Evolutionary conservation across 1,139 yeast species (phyloP).

Genomic region (Pichia cactophila): DNA sequence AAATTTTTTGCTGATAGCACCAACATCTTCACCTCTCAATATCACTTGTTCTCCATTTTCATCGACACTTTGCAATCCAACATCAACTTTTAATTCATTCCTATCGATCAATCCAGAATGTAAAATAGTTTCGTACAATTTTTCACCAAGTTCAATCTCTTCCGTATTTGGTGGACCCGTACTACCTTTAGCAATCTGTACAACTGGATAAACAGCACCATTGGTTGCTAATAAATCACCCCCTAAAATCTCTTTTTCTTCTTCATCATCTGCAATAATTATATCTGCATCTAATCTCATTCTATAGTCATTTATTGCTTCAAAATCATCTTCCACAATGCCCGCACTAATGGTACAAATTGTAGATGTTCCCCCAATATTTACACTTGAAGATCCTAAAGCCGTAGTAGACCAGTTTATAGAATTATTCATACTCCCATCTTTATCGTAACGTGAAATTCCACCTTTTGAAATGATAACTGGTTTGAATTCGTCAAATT

Average conservation of each 20-base stretch:
- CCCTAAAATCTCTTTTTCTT: constrained; percentile 6
- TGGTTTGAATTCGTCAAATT: constrained; percentile 64
- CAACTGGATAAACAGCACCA: constrained; percentile 62
- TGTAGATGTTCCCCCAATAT: constrained; percentile 68
- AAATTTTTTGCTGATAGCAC: constrained; percentile 37
- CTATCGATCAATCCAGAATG: constrained; percentile 48
- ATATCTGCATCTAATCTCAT: constrained; percentile 27
- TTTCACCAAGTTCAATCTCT: constrained; percentile 76
- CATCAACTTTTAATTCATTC: constrained; percentile 38
- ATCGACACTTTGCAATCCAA: constrained; percentile 44
- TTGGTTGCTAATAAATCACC: constrained; percentile 10
- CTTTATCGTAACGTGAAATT: constrained; percentile 32
- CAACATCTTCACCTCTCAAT: constrained; percentile 37
- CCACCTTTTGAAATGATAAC: constrained; percentile 40
- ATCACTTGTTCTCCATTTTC: constrained; percentile 22
- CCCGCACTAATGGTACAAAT: constrained; percentile 74
- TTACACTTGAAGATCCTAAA: constrained; percentile 66
- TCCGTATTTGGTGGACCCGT: constrained; percentile 76
- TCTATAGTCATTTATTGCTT: constrained; percentile 30
- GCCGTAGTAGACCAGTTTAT: constrained; percentile 29
- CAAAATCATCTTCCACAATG: constrained; percentile 45
- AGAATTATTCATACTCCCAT: neutral
- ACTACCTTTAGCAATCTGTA: constrained; percentile 72
- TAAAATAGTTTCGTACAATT: constrained; percentile 49
- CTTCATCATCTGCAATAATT: constrained; percentile 13